Percentiles rank a stretch among this genome's conserved stretches.
Evolutionary conservation across 169 alveolate genomes (phyloP).

Genomic region (Cryptosporidium meleagridis): DNA sequence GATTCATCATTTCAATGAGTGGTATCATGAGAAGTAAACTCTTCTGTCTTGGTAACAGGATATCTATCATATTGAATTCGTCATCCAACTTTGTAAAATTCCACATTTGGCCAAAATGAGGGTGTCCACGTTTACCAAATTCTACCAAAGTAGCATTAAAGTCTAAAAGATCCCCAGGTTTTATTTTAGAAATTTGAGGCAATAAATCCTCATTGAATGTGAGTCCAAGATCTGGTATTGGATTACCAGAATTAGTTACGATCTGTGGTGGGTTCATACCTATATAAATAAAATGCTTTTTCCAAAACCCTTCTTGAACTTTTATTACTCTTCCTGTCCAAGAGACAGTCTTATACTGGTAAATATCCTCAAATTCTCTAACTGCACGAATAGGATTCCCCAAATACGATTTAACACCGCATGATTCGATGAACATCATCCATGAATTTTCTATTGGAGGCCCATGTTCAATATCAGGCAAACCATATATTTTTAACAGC

Average conservation of each 20-base stretch:
- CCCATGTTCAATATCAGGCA: slow-evolving; percentile 74
- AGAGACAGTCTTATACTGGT: slow-evolving; percentile 65
- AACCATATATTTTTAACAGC: slow-evolving; percentile 46
- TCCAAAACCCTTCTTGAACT: slow-evolving; percentile 76
- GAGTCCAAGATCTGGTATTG: slow-evolving; percentile 69
- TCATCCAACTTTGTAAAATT: slow-evolving; percentile 68
- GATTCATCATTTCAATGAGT: slow-evolving; percentile 71
- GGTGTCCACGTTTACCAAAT: slow-evolving; percentile 74
- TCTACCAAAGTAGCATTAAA: slow-evolving; percentile 73
- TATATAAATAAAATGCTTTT: slow-evolving; percentile 66
- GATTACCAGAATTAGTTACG: slow-evolving; percentile 47
- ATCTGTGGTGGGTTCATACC: slow-evolving; percentile 73
- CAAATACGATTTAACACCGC: slow-evolving; percentile 74
- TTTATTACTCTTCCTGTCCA: slow-evolving; percentile 77
- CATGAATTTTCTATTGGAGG: slow-evolving; percentile 73
- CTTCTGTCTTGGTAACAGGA: slow-evolving; percentile 37
- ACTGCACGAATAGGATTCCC: slow-evolving; percentile 76
- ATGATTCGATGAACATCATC: slow-evolving; percentile 65
- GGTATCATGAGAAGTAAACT: slow-evolving; percentile 58
- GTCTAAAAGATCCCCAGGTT: slow-evolving; percentile 54
- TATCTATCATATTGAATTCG: slow-evolving; percentile 13
- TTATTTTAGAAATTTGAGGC: slow-evolving; percentile 60
- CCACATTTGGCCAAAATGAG: slow-evolving; percentile 75
- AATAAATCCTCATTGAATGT: slow-evolving; percentile 62
- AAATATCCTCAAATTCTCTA: slow-evolving; percentile 70